Evolutionary conservation across 441 rosid genomes (phyloP), one percentile per base, ranked within the genome.

Genomic region (Croton setiger): DNA sequence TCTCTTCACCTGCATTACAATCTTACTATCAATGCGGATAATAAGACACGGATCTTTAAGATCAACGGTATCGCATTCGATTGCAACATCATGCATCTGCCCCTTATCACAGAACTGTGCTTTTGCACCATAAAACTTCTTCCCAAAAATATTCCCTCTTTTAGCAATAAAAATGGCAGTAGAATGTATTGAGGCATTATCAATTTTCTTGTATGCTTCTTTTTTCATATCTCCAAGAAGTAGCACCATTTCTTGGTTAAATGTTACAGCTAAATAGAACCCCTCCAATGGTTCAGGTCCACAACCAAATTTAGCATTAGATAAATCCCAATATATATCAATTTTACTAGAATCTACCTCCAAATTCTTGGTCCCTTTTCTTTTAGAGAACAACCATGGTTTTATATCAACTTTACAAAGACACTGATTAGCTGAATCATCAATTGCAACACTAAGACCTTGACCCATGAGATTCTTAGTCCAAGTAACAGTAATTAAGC

Each of bases 321-420:
- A 81, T 0, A 94, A 73, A 75, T 94, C 97, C 96, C 97, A 94
- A 37, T 84, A 81, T 49, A 94, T 79, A 70, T 84, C 81, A 70
- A 90, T 67, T 57, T 79, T 79, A 64, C 83, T 74, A 11, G 90
- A 88, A 70, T 85, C 86, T 45, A 83, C 84, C 71, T 84, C 89
- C 52, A 90, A 58, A 72, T 70, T 84, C 83, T 84, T 90, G 7
- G 79, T 88, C 59, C 98, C 97, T 86, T 86, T 91, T n/a, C 95
- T 86, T 78, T 85, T 94, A 52, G 93, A 88, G 81, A 94, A 92
- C 64, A 89, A 64, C 96, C 97, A 89, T 9, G 96, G 97, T 74
- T 94, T 94, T 68, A 94, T 84, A 73, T 94, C 98, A 71, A 88
- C 86, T 76, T 87, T 87, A 78, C 93, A 91, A 2, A 88, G 78